Base-by-base conservation (phyloP, 1,139 yeast species). In the Meyerozyma guilliermondii region DNA sequence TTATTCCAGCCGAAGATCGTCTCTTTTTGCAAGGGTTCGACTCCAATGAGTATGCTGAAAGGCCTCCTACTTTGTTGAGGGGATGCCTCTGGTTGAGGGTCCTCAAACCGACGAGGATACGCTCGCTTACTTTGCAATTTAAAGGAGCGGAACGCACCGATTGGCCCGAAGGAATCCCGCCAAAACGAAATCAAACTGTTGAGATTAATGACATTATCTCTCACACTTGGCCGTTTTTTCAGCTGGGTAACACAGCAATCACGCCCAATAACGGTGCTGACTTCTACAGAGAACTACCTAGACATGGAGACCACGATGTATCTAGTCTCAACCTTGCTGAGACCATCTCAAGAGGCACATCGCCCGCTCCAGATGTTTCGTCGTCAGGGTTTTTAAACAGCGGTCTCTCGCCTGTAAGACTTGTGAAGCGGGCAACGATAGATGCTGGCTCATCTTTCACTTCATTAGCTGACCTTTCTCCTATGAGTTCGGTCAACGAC, bases 91-190 rank as follows among this genome's bases (percentile, higher is more conserved):
- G 83, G 39, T 53, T 92, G 7, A 71, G 91, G 38, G 76, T 89
- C 5, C 58, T 81, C 40, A 91, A 89, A 56, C 84, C 95, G 0
- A 73, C 84, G 31, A 88, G 83, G 60, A 70, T 92, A 50, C 88
- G 86, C 60, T 62, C 79, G 30, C 78, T 92, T n/a, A 61, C 70
- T 3, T 66, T 92, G 42, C 66, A 74, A 2, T 83, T 92, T 57
- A 76, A 77, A 48, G 98, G 98, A 1, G 60, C 65, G 1, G 79
- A 87, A 37, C 71, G 87, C 49, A 92, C 98, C 0, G 97, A 92
- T 50, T 92, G 98, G 98, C 98, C 98, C 3, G 98, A 94, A 56
- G 98, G 97, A 1, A 89, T 91, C 23, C 98, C 98, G 0, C 97
- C 98, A 0, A 87, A 86, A 57, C 80, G 81, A 54, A 69, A 71